Evolutionary conservation across 2,329 filamentous ascomycete genomes (phyloP).

Genomic region (Phaeosphaeria sp.): DNA sequence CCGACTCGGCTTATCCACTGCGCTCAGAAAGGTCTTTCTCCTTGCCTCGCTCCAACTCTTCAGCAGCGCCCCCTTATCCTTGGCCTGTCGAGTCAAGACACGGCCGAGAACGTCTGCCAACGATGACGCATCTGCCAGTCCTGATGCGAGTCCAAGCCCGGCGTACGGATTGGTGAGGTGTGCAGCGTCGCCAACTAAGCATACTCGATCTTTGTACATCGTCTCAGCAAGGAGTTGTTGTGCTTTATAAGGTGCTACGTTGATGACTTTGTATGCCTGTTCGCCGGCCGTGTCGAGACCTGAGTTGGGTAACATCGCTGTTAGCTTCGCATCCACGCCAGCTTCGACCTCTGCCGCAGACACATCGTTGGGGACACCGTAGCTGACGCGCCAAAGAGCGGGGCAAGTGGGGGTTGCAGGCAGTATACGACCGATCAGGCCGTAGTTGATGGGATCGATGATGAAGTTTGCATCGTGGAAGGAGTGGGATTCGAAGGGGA

Average conservation of each 20-base stretch:
- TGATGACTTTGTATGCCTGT: constrained; percentile 38
- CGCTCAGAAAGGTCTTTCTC: constrained; percentile 42
- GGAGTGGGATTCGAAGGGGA: constrained; percentile 46
- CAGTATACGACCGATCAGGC: constrained; percentile 44
- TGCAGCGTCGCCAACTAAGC: constrained; percentile 50
- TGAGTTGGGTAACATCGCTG: constrained; percentile 38
- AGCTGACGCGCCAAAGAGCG: constrained; percentile 52
- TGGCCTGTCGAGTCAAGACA: constrained; percentile 25
- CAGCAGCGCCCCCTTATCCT: constrained; percentile 34
- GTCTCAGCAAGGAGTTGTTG: constrained; percentile 48
- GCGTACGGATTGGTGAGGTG: constrained; percentile 51
- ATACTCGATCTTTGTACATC: constrained; percentile 34
- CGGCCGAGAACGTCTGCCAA: constrained; percentile 36
- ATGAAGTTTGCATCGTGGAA: constrained; percentile 53
- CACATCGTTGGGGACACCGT: constrained; percentile 44
- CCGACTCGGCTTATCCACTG: constrained; percentile 43
- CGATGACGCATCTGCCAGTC: constrained; percentile 44
- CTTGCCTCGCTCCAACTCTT: constrained; percentile 44
- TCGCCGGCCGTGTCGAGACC: constrained; percentile 22
- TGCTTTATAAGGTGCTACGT: constrained; percentile 50
- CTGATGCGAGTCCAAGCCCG: constrained; percentile 43
- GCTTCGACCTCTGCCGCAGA: constrained; percentile 39
- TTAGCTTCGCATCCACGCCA: constrained; percentile 36
- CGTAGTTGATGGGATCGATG: constrained; percentile 47
- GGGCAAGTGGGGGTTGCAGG: constrained; percentile 18